Evolutionary conservation across 2,329 filamentous ascomycete species (phyloP).

Genomic region (Davidsoniella neocaledoniae): DNA sequence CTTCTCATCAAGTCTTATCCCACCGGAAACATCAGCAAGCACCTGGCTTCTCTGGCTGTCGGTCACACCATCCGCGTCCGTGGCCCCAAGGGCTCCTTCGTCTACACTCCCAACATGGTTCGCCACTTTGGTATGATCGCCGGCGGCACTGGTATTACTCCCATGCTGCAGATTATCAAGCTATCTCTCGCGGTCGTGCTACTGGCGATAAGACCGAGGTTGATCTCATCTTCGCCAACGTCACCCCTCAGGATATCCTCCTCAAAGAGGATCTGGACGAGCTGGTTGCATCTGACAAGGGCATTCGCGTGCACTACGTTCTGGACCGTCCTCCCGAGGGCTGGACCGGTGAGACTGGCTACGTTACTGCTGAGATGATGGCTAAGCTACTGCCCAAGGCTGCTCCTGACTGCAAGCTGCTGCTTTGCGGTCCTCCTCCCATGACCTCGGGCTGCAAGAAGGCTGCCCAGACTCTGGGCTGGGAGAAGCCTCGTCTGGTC

Average conservation of each 20-base stretch:
- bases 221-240: constrained; percentile 93
- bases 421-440: constrained; percentile 87
- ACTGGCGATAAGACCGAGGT: constrained; percentile 74
- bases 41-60: constrained; percentile 67
- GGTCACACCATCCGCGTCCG: constrained; percentile 79
- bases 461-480: constrained; percentile 73
- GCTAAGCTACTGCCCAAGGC: constrained; percentile 69
- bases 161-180: constrained; percentile 95
- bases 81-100: constrained; percentile 94
- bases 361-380: constrained; percentile 91
- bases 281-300: constrained; percentile 57
- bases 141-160: constrained; percentile 92
- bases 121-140: constrained; percentile 96
- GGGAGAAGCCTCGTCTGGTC: constrained; percentile 79
- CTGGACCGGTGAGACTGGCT: constrained; percentile 87
- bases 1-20: constrained; percentile 97
- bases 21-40: constrained; percentile 90
- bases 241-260: constrained; percentile 81
- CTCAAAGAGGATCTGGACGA: constrained; percentile 81
- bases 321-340: constrained; percentile 86
- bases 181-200: constrained; percentile 66
- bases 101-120: constrained; percentile 94
- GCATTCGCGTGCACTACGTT: constrained; percentile 84
- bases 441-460: constrained; percentile 98
- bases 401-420: constrained; percentile 75